These are phyloP conservation scores for Dissoconium aciculare DNA, from an alignment of 2,329 filamentous ascomycete species.

Conservation along the genomic window DNA sequence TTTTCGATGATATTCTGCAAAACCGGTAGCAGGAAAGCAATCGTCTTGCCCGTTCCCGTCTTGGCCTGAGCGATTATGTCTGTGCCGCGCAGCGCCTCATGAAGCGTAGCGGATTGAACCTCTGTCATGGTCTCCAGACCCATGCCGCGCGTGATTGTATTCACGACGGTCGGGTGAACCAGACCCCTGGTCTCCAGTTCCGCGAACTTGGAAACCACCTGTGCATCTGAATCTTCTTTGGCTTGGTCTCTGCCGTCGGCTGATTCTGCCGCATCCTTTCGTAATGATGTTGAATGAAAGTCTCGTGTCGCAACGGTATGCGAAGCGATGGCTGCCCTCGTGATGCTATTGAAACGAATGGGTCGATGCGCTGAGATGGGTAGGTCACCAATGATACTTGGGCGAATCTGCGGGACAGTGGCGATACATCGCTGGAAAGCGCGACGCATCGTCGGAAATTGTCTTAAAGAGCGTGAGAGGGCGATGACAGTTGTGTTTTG, in stretches of 20 bases:
- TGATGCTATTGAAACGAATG: constrained; percentile 19
- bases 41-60: constrained; percentile 87
- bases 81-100: constrained; percentile 58
- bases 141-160: constrained; percentile 57
- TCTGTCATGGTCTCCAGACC: constrained; percentile 76
- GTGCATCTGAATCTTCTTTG: constrained; percentile 8
- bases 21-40: constrained; percentile 74
- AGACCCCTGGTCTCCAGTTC: constrained; percentile 30
- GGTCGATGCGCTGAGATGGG: constrained; percentile 7
- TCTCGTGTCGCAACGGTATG: constrained; percentile 5
- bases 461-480: neutral
- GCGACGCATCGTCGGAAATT: constrained; percentile 16
- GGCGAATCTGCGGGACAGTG: constrained; percentile 14
- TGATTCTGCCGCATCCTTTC: constrained; percentile 20
- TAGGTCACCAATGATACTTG: constrained; percentile 6
- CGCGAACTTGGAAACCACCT: constrained; percentile 28
- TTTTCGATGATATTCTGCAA: constrained; percentile 60
- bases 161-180: constrained; percentile 52
- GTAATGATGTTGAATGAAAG: constrained; percentile 27
- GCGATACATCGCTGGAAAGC: constrained; percentile 20
- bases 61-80: constrained; percentile 88
- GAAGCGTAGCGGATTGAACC: constrained; percentile 75
- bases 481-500: too few relatives aligned
- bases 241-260: constrained; percentile 12
- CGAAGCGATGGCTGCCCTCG: constrained; percentile 23